phyloP scores from a whole-genome alignment of 352 stramenopile species.

The Phytophthora podocarpi region DNA sequence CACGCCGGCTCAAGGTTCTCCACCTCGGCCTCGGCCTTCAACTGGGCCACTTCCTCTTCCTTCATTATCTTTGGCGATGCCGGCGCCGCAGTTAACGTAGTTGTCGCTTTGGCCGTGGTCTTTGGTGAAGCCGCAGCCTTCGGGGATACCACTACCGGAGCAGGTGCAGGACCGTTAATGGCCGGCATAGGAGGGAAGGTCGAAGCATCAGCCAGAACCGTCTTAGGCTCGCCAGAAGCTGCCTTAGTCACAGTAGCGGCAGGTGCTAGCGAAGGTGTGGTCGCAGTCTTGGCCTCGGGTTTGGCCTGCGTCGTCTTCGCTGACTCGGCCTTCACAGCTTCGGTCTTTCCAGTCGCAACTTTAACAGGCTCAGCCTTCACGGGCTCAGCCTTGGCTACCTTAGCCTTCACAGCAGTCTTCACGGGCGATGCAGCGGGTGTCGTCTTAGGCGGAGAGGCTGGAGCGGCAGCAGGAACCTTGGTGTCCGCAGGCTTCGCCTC shows the following conservation, averaged over 20 bases:
- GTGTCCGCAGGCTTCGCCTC: slow-evolving; percentile 8
- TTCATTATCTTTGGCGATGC: slow-evolving; percentile 26
- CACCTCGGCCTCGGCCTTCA: slow-evolving; percentile 40
- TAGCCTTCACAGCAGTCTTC: neutral
- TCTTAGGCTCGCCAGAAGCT: slow-evolving; percentile 12
- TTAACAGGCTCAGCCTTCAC: no score
- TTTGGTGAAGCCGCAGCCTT: slow-evolving; percentile 15
- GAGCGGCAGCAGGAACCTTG: slow-evolving; percentile 1
- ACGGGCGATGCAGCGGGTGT: neutral
- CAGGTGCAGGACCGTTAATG: slow-evolving; percentile 26
- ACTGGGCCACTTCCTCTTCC: slow-evolving; percentile 31
- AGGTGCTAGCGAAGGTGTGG: neutral
- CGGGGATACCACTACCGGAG: slow-evolving; percentile 12
- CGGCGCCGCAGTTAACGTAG: slow-evolving; percentile 3
- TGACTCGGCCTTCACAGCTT: neutral
- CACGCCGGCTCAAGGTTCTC: slow-evolving; percentile 47
- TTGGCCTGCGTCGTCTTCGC: no score
- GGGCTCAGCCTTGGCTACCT: neutral
- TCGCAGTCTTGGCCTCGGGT: slow-evolving; percentile 8
- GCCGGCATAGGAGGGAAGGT: slow-evolving; percentile 26
- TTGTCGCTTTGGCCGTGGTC: neutral
- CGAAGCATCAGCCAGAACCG: slow-evolving; percentile 29
- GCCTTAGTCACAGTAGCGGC: neutral
- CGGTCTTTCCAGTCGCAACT: no score
- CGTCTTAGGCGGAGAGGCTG: slow-evolving; percentile 14